Evolutionary conservation across 2,329 filamentous ascomycete genomes (phyloP).

Genomic region (Fusarium palustre): DNA sequence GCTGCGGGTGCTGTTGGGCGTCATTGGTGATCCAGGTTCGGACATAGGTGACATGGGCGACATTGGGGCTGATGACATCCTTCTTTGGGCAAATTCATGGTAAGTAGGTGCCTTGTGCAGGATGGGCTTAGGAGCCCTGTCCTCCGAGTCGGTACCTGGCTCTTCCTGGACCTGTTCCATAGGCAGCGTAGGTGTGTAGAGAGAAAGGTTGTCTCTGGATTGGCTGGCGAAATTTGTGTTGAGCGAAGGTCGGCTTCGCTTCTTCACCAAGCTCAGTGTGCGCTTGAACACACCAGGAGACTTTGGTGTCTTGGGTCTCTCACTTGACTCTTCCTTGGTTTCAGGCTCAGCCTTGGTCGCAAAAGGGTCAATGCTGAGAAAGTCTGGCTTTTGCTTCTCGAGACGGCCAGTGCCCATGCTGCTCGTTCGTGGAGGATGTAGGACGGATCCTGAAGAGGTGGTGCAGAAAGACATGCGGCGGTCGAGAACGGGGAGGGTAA

Average conservation of each 20-base stretch:
- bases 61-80: conserved; percentile 44
- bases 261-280: conserved; percentile 66
- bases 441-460: conserved; percentile 49
- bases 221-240: conserved; percentile 51
- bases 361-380: conserved; percentile 67
- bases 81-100: conserved; percentile 62
- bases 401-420: conserved; percentile 56
- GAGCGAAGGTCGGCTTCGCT: conserved; percentile 65
- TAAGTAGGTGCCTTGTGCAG: conserved; percentile 55
- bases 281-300: conserved; percentile 63
- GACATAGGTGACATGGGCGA: conserved; percentile 48
- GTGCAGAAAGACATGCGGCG: conserved; percentile 52
- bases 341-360: conserved; percentile 53
- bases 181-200: conserved; percentile 41
- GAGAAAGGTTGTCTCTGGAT: conserved; percentile 51
- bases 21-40: conserved; percentile 45
- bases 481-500: conserved; percentile 51
- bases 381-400: conserved; percentile 57
- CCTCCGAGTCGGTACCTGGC: conserved; percentile 40
- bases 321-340: conserved; percentile 47
- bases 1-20: conserved; percentile 43
- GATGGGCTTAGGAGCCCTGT: conserved; percentile 37
- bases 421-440: conserved; percentile 58
- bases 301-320: conserved; percentile 54
- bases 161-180: conserved; percentile 54